Evolutionary conservation across 192 early-diverging fungal species (phyloP).

Genomic region (Podila epicladia): DNA sequence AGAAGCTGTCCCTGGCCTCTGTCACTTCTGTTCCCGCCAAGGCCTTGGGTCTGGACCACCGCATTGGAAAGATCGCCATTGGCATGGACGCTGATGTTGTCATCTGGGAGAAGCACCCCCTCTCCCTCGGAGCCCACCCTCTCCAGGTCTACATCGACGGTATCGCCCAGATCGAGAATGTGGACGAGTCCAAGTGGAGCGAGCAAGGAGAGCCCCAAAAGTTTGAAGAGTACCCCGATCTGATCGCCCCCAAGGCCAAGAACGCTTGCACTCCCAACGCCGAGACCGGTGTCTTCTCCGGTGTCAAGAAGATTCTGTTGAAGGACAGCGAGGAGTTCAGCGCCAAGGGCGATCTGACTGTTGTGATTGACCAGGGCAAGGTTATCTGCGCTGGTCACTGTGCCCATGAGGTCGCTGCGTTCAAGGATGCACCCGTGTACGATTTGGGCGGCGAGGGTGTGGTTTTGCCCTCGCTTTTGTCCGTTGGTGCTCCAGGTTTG

Average conservation of each 20-base stretch:
- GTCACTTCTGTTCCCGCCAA: constrained; percentile 80
- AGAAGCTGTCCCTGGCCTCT: constrained; percentile 64
- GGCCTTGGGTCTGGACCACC: constrained; percentile 70
- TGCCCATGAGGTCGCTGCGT: constrained; percentile 17
- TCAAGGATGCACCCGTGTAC: constrained; percentile 23
- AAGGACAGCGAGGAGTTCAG: constrained; percentile 43
- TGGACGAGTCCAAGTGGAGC: constrained; percentile 14
- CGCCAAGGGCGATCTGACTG: constrained; percentile 34
- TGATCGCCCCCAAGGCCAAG: constrained; percentile 39
- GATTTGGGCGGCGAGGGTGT: constrained; percentile 50
- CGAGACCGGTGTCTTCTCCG: constrained; percentile 35
- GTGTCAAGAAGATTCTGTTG: constrained; percentile 52
- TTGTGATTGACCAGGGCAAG: constrained; percentile 66
- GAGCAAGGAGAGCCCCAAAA: constrained; percentile 21
- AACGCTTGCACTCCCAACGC: constrained; percentile 13
- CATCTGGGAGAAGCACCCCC: constrained; percentile 79
- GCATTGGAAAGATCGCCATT: constrained; percentile 68
- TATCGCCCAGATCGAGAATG: constrained; percentile 62
- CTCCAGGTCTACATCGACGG: constrained; percentile 82
- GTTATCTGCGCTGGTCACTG: constrained; percentile 61
- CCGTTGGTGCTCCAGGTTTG: constrained; percentile 65
- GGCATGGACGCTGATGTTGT: constrained; percentile 87
- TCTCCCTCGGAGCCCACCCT: constrained; percentile 75
- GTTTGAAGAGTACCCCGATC: constrained; percentile 19
- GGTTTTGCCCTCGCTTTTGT: constrained; percentile 43